A percentile compares a stretch with the other conserved stretches of the same genome.
These are phyloP conservation scores for carrot (Daucus carota) DNA, from an alignment of 129 eudicot genomes.

Conservation along the genomic window DH1_v3.0 NC_030385.2:20176501-20177000, in stretches of 20 bases:
- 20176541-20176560: slow-evolving; percentile 54
- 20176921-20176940: slow-evolving; percentile 24
- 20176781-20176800: slow-evolving; percentile 35
- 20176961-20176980: background rate
- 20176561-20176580: slow-evolving; percentile 47
- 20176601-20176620: background rate
- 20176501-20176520: slow-evolving; percentile 48
- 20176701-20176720: slow-evolving; percentile 51
- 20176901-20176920: slow-evolving; percentile 21
- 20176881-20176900: slow-evolving; percentile 32
- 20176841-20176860: slow-evolving; percentile 16
- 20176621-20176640: background rate
- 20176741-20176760: slow-evolving; percentile 91
- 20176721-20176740: slow-evolving; percentile 78
- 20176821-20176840: slow-evolving; percentile 15
- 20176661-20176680: slow-evolving; percentile 39
- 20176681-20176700: slow-evolving; percentile 45
- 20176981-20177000: slow-evolving; percentile 33
- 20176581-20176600: background rate
- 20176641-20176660: background rate
- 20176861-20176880: slow-evolving; percentile 36
- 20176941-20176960: background rate
- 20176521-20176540: slow-evolving; percentile 61
- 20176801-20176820: slow-evolving; percentile 27
- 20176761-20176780: slow-evolving; percentile 41